Percentiles rank a stretch among this genome's conserved stretches.
These are phyloP conservation scores for Trametes polyzona DNA, from an alignment of 1,284 basidiomycete genomes.

Conservation along the genomic window DNA sequence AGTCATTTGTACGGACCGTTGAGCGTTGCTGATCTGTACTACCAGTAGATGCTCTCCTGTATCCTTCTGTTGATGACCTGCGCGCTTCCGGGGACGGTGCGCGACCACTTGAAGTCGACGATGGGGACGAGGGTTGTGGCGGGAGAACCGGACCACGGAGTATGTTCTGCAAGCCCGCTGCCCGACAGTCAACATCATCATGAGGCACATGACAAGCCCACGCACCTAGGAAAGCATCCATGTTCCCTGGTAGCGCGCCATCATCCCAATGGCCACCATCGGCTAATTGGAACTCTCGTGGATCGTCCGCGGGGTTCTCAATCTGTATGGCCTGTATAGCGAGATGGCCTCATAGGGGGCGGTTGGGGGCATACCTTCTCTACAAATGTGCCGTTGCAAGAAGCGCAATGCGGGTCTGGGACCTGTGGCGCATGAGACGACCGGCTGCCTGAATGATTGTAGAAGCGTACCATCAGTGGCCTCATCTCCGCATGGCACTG, in stretches of 20 bases:
- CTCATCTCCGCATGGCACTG: slow-evolving; percentile 81
- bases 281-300: slow-evolving; percentile 59
- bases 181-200: neutral
- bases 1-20: neutral
- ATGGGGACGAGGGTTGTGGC: neutral
- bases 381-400: slow-evolving; percentile 73
- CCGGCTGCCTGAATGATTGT: neutral
- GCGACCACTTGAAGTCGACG: slow-evolving; percentile 1
- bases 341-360: neutral
- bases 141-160: slow-evolving; percentile 9
- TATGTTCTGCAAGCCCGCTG: slow-evolving; percentile 24
- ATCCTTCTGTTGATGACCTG: slow-evolving; percentile 6
- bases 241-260: slow-evolving; percentile 36
- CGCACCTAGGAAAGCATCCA: slow-evolving; percentile 54
- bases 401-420: slow-evolving; percentile 76
- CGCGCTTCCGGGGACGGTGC: slow-evolving; percentile 8
- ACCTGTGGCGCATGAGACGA: slow-evolving; percentile 45
- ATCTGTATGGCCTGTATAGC: slow-evolving; percentile 47
- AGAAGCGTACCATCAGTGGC: slow-evolving; percentile 69
- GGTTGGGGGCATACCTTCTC: slow-evolving; percentile 58
- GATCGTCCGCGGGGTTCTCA: slow-evolving; percentile 73
- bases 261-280: slow-evolving; percentile 38
- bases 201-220: slow-evolving; percentile 9
- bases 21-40: slow-evolving; percentile 1
- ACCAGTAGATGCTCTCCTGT: neutral